Base-by-base conservation (phyloP, 164 flowering plant genomes). In the Tetracentron sinense region DNA sequence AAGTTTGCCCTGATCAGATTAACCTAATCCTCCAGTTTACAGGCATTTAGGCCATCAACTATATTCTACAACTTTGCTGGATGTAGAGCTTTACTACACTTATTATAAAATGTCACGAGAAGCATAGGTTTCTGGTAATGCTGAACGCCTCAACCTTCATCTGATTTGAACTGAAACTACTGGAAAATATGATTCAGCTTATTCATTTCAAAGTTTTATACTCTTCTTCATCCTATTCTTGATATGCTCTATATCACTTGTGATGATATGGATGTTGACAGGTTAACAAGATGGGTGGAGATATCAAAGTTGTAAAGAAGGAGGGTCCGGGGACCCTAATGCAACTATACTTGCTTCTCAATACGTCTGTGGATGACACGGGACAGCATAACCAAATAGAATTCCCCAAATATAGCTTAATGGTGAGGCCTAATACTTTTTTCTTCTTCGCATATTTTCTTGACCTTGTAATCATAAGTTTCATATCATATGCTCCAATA, bases 231-330 rank as follows among this genome's bases (percentile, higher is more conserved):
- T 1, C 25, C 4, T 20, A 20, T 67, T 54, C 56, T 54, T 14
- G 17, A 42, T 46, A 38, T 26, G 27, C 29, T 56, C 29, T 46
- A 22, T 47, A 21, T 64, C 23, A 23, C 61, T 63, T 30, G 47
- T n/a, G 16, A 33, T 54, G n/a, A 11, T 25, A 33, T 20, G 12
- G 54, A 33, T 66, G 33, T 50, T 67, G 23, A 23, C 82, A 94
- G 98, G 95, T 90, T 19, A 81, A 84, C 68, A 79, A 90, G 81
- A 94, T 94, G 97, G 89, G 92, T 70, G 98, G 98, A 80, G 95
- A 90, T 61, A 89, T 94, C 73, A 90, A 87, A 75, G 94, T 94
- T 49, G 80, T 83, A 28, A 80, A 75, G 82, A 94, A 94, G 72
- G 78, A 84, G 56, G 87, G 93, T 11, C 87, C 88, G n/a, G 98